A percentile compares a stretch with the other conserved stretches of the same genome.
phyloP scores from a whole-genome alignment of 495 filamentous ascomycete species.

The Parachaetomium inaequale region DNA sequence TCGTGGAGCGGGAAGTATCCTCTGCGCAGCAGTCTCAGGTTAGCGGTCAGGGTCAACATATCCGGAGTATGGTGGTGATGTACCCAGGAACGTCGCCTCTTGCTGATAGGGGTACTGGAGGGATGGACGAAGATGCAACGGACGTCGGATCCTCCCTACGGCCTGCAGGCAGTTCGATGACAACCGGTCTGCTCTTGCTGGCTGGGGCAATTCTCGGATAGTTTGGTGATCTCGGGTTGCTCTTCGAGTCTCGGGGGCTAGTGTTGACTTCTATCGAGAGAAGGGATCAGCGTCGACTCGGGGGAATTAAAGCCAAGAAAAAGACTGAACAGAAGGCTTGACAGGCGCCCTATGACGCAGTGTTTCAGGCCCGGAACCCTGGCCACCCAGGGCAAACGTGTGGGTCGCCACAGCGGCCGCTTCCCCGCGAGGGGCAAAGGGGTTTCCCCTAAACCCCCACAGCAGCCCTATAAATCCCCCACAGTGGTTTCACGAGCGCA shows the following conservation, averaged over 20 bases:
- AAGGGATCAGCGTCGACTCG: neutral
- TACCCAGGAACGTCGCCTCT: conserved; percentile 52
- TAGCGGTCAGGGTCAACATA: neutral
- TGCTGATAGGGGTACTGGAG: conserved; percentile 43
- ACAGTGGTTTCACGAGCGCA: neutral
- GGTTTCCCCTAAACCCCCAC: neutral
- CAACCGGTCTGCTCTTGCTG: conserved; percentile 41
- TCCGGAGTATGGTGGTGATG: neutral
- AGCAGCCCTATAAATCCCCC: neutral
- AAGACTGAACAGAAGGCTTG: neutral
- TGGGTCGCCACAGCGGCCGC: neutral
- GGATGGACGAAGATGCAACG: conserved; percentile 32
- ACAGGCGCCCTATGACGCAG: conserved; percentile 3
- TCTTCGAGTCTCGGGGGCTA: neutral
- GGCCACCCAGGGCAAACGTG: neutral
- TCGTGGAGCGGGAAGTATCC: conserved; percentile 54
- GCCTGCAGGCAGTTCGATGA: conserved; percentile 41
- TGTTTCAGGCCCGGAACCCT: neutral
- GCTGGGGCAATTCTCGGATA: neutral
- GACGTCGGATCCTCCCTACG: conserved; percentile 26
- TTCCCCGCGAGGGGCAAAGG: neutral
- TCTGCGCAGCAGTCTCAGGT: conserved; percentile 23
- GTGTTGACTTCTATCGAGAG: conserved; percentile 5
- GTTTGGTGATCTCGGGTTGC: neutral
- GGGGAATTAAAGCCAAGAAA: neutral